These are phyloP conservation scores for Artemisia tridentata DNA, from an alignment of 129 eudicot genomes.

Conservation along the genomic window DNA sequence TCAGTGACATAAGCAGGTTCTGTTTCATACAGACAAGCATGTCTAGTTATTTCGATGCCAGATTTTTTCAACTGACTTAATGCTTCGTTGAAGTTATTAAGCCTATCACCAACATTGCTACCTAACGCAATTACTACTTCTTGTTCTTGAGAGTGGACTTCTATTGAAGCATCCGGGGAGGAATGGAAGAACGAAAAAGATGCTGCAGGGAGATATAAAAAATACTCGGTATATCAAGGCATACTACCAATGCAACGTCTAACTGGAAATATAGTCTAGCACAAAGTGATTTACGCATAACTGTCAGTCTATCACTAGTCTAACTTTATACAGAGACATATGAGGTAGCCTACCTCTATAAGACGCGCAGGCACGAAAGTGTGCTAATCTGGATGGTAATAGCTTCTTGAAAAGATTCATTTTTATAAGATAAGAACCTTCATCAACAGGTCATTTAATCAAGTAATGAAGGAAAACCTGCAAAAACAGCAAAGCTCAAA, in stretches of 20 bases:
- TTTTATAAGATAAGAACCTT: slow-evolving; percentile 4
- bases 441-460: not conserved
- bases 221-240: not conserved
- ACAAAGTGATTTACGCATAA: too few species aligned
- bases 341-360: slow-evolving; percentile 40
- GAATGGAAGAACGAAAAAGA: slow-evolving; percentile 51
- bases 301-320: not conserved
- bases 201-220: slow-evolving; percentile 34
- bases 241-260: not conserved
- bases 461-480: slow-evolving; percentile 18
- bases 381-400: slow-evolving; percentile 32
- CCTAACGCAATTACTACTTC: slow-evolving; percentile 90
- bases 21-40: slow-evolving; percentile 84
- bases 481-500: slow-evolving; percentile 12
- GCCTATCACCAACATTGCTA: slow-evolving; percentile 84
- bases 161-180: slow-evolving; percentile 41
- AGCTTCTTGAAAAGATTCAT: slow-evolving; percentile 60
- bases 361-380: slow-evolving; percentile 29
- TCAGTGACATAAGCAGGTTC: slow-evolving; percentile 91
- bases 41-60: slow-evolving; percentile 70
- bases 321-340: not conserved
- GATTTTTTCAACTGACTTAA: slow-evolving; percentile 62
- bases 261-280: not conserved
- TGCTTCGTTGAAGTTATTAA: slow-evolving; percentile 77
- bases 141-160: slow-evolving; percentile 70